Evolutionary conservation across 805 yeast genomes (phyloP), one percentile per base, ranked within the genome.

Genomic region (Metschnikowia amazonensis): DNA sequence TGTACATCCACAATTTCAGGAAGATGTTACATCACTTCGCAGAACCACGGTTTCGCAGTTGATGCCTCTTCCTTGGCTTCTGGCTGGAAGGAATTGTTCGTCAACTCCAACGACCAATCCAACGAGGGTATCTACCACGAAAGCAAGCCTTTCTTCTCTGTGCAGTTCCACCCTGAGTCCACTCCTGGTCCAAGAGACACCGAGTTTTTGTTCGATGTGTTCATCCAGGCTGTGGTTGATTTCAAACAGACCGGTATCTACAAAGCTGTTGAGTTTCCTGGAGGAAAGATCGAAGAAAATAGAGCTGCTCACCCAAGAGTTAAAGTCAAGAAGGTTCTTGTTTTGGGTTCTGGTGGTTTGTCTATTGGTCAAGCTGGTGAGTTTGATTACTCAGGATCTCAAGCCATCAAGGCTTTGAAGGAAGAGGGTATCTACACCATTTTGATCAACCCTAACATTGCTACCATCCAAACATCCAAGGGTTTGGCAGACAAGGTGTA

Each of bases 311-410:
- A 82, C 60, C 97, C 97, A 60, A 80, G 80, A 59, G 86, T 82
- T 33, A 75, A 84, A 47, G 95, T 84, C 58, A 89, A 89, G 78
- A 94, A 94, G 72, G 96, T 89, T 42, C 79, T 89, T 56, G 92
- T 89, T 47, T 79, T 94, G 60, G 99, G 99, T 60, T 90, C 97
- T 43, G 99, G 99, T 75, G 99, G 99, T 66, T 77, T 94, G 60
- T 87, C 96, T 46, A 94, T 94, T 65, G 99, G 99, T 56, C 99
- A 94, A 75, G 99, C 99, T 53, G 99, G 99, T 70, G 99, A 94
- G 72, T 94, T 94, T 63, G 99, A 94, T 68, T 94, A 94, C 73
- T 89, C 97, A 37, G 99, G 99, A 62, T 89, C 97, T 45, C 99
- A 94, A 73, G 99, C 99, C 48, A 94, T 94, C 71, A 94, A 94